Evolutionary conservation across 1,139 yeast species (phyloP).

Genomic region (Taphrina flavorubra): DNA sequence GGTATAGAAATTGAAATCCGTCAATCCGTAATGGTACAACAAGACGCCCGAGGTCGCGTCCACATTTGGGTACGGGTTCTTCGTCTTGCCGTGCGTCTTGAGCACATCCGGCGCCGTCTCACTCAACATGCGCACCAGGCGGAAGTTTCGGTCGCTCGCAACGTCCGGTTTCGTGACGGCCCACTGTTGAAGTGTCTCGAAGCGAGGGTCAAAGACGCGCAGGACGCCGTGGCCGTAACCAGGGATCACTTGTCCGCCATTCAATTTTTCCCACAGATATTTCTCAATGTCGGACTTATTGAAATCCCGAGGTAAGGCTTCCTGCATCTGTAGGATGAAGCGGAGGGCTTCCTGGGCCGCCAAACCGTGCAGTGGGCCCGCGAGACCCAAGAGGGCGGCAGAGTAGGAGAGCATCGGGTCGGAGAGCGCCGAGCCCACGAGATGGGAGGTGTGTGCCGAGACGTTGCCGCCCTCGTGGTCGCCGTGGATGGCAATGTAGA

Average conservation of each 20-base stretch:
- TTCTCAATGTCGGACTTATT: constrained; percentile 83
- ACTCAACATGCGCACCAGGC: constrained; percentile 73
- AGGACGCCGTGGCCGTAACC: constrained; percentile 98
- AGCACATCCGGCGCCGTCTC: constrained; percentile 63
- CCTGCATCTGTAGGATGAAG: constrained; percentile 87
- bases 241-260: constrained; percentile 95
- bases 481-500: constrained; percentile 93
- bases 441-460: constrained; percentile 93
- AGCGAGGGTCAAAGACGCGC: constrained; percentile 97
- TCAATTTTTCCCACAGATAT: constrained; percentile 91
- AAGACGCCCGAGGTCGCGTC: constrained; percentile 66
- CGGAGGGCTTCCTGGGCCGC: constrained; percentile 98
- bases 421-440: constrained; percentile 94
- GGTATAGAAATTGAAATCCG: constrained; percentile 62
- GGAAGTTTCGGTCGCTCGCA: constrained; percentile 94
- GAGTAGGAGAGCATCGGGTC: constrained; percentile 93
- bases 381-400: constrained; percentile 96
- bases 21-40: constrained; percentile 65
- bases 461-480: constrained; percentile 99
- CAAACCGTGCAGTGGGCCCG: constrained; percentile 93
- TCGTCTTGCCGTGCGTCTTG: constrained; percentile 65
- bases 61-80: constrained; percentile 70
- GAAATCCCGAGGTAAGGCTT: constrained; percentile 73
- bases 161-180: constrained; percentile 61
- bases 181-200: constrained; percentile 97